Percentiles rank a stretch among this genome's conserved stretches.
These are phyloP conservation scores for Coniochaeta sp. DNA, from an alignment of 2,329 filamentous ascomycete species.

Conservation along the genomic window DNA sequence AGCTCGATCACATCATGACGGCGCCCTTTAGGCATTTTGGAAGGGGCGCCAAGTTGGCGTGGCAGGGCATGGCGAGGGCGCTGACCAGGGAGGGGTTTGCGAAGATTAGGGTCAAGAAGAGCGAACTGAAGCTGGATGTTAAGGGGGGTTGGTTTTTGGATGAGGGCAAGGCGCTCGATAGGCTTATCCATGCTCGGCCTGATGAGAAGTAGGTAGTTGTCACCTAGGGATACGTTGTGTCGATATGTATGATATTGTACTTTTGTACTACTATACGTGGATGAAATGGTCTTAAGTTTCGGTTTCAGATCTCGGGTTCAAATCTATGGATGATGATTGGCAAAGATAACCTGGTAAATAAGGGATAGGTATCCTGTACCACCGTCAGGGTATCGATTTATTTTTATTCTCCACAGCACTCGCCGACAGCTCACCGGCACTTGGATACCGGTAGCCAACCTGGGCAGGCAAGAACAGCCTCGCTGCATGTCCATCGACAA, in stretches of 20 bases:
- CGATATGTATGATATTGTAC: neutral
- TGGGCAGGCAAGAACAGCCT: too few relatives aligned
- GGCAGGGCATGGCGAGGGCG: slow-evolving; percentile 38
- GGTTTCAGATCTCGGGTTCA: too few relatives aligned
- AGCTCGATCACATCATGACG: slow-evolving; percentile 49
- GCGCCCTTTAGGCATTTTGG: slow-evolving; percentile 48
- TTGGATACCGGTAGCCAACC: too few relatives aligned
- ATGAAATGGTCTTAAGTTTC: too few relatives aligned
- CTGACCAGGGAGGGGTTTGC: slow-evolving; percentile 52
- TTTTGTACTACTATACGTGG: neutral
- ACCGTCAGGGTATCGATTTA: too few relatives aligned
- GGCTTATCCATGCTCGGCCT: slow-evolving; percentile 34
- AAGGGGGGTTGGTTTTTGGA: slow-evolving; percentile 52
- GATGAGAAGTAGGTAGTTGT: neutral
- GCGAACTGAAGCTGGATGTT: slow-evolving; percentile 51
- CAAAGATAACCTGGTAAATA: too few relatives aligned
- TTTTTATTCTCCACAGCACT: too few relatives aligned
- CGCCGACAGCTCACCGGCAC: too few relatives aligned
- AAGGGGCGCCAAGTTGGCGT: slow-evolving; percentile 32
- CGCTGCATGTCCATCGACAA: too few relatives aligned
- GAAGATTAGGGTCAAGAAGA: slow-evolving; percentile 38
- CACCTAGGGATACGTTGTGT: neutral
- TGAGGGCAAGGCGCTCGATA: slow-evolving; percentile 50
- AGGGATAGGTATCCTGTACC: too few relatives aligned
- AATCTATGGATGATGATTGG: too few relatives aligned